Conservation (phyloP, 768 basidiomycete genomes). For the Megacollybia marginata region DNA sequence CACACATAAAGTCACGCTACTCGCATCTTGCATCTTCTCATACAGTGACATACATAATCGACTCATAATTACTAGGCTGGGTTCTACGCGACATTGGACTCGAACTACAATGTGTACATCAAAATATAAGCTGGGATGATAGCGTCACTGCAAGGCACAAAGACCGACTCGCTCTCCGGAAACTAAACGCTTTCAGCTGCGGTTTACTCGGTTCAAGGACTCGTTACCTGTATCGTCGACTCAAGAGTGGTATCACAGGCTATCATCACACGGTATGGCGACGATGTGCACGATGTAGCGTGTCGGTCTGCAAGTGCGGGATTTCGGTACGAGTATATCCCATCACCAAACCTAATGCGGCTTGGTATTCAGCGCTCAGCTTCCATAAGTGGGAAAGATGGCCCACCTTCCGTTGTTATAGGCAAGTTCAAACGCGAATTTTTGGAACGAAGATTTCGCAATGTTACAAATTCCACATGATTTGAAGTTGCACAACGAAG, state of each 20-base stretch:
- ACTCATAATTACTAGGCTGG: background rate
- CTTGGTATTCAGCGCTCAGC: conserved; percentile 1
- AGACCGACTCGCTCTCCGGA: conserved; percentile 42
- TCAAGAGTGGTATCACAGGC: conserved; percentile 49
- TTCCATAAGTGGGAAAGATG: background rate
- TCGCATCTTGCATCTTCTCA: conserved; percentile 7
- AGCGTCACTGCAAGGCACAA: conserved; percentile 45
- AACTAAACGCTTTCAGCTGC: conserved; percentile 24
- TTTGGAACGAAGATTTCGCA: conserved; percentile 47
- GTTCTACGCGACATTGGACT: too few species aligned
- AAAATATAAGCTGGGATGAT: conserved; percentile 52
- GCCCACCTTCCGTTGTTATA: conserved; percentile 50
- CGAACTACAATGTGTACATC: conserved; percentile 33
- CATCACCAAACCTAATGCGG: conserved; percentile 44
- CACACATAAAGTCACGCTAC: too few species aligned
- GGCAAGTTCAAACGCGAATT: conserved; percentile 48
- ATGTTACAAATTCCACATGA: conserved; percentile 63
- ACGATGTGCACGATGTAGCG: conserved; percentile 61
- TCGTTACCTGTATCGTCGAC: conserved; percentile 21
- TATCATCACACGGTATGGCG: conserved; percentile 61
- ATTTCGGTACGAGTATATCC: conserved; percentile 57
- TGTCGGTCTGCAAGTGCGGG: conserved; percentile 48
- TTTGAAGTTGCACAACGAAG: conserved; percentile 42
- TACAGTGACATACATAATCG: background rate
- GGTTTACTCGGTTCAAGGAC: conserved; percentile 10